Evolutionary conservation across 2,329 filamentous ascomycete species (phyloP), one percentile per base, ranked within the genome.

Genomic region (Cercospora zeae-maydis): DNA sequence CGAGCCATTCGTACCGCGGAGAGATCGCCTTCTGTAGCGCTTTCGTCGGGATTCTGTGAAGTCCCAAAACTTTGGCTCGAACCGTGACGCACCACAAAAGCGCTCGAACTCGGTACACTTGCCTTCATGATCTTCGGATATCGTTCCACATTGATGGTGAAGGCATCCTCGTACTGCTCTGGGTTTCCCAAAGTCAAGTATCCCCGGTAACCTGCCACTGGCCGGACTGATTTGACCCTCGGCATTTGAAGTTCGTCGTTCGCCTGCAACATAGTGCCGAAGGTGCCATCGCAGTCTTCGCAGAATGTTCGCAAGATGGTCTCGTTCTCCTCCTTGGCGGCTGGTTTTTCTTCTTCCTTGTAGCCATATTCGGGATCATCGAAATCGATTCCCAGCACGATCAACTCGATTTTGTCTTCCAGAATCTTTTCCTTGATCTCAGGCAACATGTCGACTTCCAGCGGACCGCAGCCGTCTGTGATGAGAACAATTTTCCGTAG

Each of bases 361-460:
- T 91, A 90, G 45, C 93, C 93, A 73, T 89, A 96, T 1, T 96
- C 92, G 1, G 86, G 75, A 74, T 97, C 92, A 73, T 99, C 92
- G 76, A 99, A 98, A 75, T 99, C 95, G 16, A 96, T 86, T 13
- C 95, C 95, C 59, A 98, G 78, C 10, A 98, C 79, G 1, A 88
- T 83, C 47, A 99, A 80, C 66, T 95, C 86, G 63, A 98, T 95
- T 3, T 84, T 84, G 37, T 89, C 85, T 8, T 88, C 83, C 66
- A 91, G 91, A 51, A 97, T 85, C 74, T 92, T 92, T 47, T 79
- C 79, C 0, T 85, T 82, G 66, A 98, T 92, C 1, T 88, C 83
- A 1, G 84, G 82, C 13, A 93, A 75, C 56, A 87, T 89, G 58
- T 92, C 88, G 1, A 81, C 83, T 66, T 93, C 90, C 75, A 96